Evolutionary conservation across 352 stramenopile species (phyloP), one percentile per base, ranked within the genome.

Genomic region (Phytophthora nicotianae): DNA sequence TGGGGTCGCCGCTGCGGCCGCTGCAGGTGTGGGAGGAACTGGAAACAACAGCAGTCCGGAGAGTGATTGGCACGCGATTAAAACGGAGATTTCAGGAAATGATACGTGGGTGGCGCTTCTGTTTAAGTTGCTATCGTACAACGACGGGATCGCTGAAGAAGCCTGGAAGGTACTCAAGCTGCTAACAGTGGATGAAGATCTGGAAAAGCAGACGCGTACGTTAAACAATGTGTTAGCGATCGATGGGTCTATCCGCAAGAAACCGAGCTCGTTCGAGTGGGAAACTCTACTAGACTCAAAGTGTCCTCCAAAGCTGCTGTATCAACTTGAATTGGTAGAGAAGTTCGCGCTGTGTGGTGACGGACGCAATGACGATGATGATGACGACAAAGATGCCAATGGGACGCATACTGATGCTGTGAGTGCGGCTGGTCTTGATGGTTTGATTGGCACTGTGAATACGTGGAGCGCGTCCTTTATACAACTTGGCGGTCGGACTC

Each of bases 101-200:
- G 60, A 75, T 21, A 70, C 50, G 0, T 81, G 69, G 59, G 19
- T 86, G 37, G 33, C 52, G 26, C 58, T 83, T 21, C 20, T 94
- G 4, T 88, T 90, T 50, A 53, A 75, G 2, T 54, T 90, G 42
- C 60, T 93, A 10, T 73, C 75, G 3, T 77, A 77, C 24, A 62
- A 62, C 4, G 65, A 74, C 26, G 72, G 67, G 27, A 78, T 90
- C 17, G 78, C 74, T 45, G 86, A 91, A 61, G 86, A 90, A 70
- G 81, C 79, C 9, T 90, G 79, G 79, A 90, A 90, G 52, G 65
- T 93, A 17, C 45, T 95, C 13, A 93, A 89, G 46, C 61, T 93
- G 26, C 59, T 95, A 11, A 72, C 75, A 26, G 79, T 77, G 17
- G 76, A 92, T 60, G 63, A 74, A 7, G 37, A 65, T 20, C 90